A percentile compares a stretch with the other conserved stretches of the same genome.
Conservation (phyloP, 2,329 filamentous ascomycete species). For the Trichophaea hybrida region DNA sequence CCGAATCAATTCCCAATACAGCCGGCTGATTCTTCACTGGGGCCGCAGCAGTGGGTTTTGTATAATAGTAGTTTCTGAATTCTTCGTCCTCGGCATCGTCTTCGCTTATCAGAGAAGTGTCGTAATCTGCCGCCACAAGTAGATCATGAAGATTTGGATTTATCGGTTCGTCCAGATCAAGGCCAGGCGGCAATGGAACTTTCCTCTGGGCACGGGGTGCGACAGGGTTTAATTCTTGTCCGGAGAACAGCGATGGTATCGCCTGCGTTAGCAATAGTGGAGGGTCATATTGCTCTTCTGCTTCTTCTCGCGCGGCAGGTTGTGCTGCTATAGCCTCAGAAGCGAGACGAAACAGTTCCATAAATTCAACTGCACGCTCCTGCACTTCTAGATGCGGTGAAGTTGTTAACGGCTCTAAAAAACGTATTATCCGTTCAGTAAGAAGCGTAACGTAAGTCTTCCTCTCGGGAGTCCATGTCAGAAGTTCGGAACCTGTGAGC, state of each 20-base stretch:
- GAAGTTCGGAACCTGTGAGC: slow-evolving; percentile 50
- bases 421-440: slow-evolving; percentile 66
- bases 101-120: slow-evolving; percentile 33
- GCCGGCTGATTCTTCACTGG: slow-evolving; percentile 14
- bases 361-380: slow-evolving; percentile 81
- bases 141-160: slow-evolving; percentile 58
- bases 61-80: slow-evolving; percentile 53
- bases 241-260: slow-evolving; percentile 72
- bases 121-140: slow-evolving; percentile 40
- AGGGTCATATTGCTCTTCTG: slow-evolving; percentile 43
- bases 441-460: slow-evolving; percentile 63
- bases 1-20: slow-evolving; percentile 22
- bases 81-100: slow-evolving; percentile 45
- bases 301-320: slow-evolving; percentile 40
- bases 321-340: slow-evolving; percentile 64
- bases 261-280: slow-evolving; percentile 80
- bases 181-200: slow-evolving; percentile 59
- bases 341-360: slow-evolving; percentile 75
- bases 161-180: slow-evolving; percentile 71
- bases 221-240: slow-evolving; percentile 84
- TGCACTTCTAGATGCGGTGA: slow-evolving; percentile 90
- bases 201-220: slow-evolving; percentile 69
- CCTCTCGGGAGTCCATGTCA: slow-evolving; percentile 56
- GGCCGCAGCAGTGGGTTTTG: slow-evolving; percentile 26
- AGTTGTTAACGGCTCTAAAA: slow-evolving; percentile 60